phyloP scores from a whole-genome alignment of 2,329 filamentous ascomycete genomes.

The Penicillium polonicum region DNA sequence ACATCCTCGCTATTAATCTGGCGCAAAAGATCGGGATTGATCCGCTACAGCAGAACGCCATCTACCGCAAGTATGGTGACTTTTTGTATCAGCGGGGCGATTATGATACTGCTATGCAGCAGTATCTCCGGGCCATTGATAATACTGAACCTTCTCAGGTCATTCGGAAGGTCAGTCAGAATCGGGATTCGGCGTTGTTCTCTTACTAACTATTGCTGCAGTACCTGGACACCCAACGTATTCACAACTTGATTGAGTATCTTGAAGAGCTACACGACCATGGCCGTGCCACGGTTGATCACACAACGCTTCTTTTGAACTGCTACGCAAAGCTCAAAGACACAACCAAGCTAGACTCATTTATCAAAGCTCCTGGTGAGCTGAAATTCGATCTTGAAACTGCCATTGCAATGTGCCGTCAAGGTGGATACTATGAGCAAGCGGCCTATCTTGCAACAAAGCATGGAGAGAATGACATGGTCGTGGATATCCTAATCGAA shows the following conservation, averaged over 20 bases:
- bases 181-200: background rate
- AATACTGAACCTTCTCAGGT: conserved; percentile 95
- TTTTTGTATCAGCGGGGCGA: conserved; percentile 92
- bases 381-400: conserved; percentile 97
- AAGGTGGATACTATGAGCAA: conserved; percentile 95
- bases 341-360: conserved; percentile 90
- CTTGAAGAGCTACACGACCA: conserved; percentile 94
- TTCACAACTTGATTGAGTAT: conserved; percentile 96
- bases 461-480: conserved; percentile 88
- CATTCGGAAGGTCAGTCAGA: conserved; percentile 70
- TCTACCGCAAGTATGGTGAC: conserved; percentile 91
- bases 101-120: conserved; percentile 98
- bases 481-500: conserved; percentile 93
- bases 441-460: conserved; percentile 93
- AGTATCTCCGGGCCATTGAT: conserved; percentile 94
- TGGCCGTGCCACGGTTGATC: conserved; percentile 87
- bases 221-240: conserved; percentile 95
- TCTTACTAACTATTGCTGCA: conserved; percentile 37
- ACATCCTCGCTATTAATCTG: conserved; percentile 84
- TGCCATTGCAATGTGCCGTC: conserved; percentile 94
- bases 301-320: conserved; percentile 90
- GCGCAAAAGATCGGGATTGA: conserved; percentile 87
- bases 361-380: conserved; percentile 87
- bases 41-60: conserved; percentile 77
- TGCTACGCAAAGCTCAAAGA: conserved; percentile 98